Percentiles rank a stretch among this genome's conserved stretches.
Conservation (phyloP, 208 protist genomes). For the Leishmania lainsoni region DNA sequence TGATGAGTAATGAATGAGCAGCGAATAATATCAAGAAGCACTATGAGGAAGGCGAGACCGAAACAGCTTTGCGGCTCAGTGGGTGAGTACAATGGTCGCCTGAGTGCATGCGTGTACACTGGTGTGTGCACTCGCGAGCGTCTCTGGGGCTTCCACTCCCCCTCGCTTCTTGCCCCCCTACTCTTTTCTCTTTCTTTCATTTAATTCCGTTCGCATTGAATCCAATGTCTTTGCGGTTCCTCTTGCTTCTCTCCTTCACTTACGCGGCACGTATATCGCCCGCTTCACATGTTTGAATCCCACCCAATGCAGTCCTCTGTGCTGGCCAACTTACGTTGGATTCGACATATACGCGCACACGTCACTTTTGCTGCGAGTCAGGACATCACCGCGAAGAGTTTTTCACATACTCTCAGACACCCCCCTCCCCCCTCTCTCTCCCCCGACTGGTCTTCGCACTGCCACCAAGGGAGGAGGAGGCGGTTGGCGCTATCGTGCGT, state of each 20-base stretch:
- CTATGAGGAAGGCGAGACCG: neutral
- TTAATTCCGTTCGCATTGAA: too few species aligned
- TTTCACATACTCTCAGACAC: neutral
- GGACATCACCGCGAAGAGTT: neutral
- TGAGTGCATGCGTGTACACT: neutral
- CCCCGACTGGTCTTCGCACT: neutral
- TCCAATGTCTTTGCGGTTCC: neutral
- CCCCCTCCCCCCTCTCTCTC: neutral
- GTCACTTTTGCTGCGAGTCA: neutral
- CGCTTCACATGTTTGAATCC: neutral
- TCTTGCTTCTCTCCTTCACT: neutral
- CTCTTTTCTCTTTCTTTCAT: neutral
- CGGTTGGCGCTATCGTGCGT: neutral
- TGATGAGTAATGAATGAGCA: too few species aligned
- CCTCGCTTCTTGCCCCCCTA: neutral
- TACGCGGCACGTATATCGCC: neutral
- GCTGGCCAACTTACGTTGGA: neutral
- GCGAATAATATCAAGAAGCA: neutral
- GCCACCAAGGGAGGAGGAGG: neutral
- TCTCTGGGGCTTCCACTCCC: neutral
- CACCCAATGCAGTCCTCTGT: neutral
- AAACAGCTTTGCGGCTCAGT: neutral
- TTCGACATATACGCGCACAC: neutral
- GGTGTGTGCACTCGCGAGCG: neutral
- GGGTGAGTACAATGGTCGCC: neutral